phyloP scores from a whole-genome alignment of 2,329 filamentous ascomycete species.

The Exophiala alcalophila region DNA sequence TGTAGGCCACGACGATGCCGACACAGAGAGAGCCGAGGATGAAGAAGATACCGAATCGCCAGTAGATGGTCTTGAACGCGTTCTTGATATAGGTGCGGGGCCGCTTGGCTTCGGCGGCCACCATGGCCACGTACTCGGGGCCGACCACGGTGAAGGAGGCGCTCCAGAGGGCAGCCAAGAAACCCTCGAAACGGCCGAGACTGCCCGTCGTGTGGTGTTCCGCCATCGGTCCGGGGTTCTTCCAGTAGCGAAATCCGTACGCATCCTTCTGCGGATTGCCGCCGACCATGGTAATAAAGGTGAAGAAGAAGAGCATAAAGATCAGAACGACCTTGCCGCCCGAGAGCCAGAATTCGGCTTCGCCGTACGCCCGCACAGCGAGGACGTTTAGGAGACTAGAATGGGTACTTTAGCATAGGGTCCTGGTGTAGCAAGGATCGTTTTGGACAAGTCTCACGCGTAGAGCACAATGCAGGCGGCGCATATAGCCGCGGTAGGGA shows the following conservation, averaged over 20 bases:
- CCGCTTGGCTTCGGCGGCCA: constrained; percentile 65
- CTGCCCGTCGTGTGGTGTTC: constrained; percentile 59
- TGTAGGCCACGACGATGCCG: constrained; percentile 66
- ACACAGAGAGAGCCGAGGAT: constrained; percentile 66
- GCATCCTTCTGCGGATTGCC: constrained; percentile 68
- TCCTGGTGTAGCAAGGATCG: constrained; percentile 1
- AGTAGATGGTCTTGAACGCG: constrained; percentile 72
- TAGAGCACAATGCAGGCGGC: constrained; percentile 41
- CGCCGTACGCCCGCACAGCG: constrained; percentile 66
- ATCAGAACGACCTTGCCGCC: constrained; percentile 54
- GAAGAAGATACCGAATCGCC: constrained; percentile 71
- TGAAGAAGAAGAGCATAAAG: constrained; percentile 56
- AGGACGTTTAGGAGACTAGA: constrained; percentile 59
- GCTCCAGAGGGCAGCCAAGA: constrained; percentile 69
- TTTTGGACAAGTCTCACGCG: constrained; percentile 30
- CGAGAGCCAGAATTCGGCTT: constrained; percentile 67
- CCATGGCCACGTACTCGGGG: constrained; percentile 60
- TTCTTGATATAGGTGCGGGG: constrained; percentile 66
- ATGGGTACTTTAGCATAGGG: not conserved
- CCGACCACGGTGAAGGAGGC: constrained; percentile 65
- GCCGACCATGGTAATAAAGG: constrained; percentile 76
- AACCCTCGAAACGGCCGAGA: constrained; percentile 52
- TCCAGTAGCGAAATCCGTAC: constrained; percentile 68
- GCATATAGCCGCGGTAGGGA: constrained; percentile 40
- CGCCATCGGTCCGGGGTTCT: constrained; percentile 60